Base-by-base conservation (phyloP, 2,329 filamentous ascomycete species). In the Cladophialophora psammophila region DNA sequence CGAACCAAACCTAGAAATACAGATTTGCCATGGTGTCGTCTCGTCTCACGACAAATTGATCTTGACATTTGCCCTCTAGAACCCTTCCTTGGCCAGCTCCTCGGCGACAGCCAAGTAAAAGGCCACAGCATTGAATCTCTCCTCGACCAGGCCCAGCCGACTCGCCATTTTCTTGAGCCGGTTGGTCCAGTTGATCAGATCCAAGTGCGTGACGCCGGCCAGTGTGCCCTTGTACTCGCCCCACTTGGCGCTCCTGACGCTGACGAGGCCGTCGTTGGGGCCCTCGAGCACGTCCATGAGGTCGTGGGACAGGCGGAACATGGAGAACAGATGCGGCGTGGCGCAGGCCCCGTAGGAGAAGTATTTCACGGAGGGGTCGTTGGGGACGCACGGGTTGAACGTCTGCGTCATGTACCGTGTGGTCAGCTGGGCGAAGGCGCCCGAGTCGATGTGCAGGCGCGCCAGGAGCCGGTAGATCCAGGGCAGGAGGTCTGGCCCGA, bases 1-100 rank as follows among this genome's bases (percentile, higher is more conserved):
- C 15, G 8, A 50, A 26, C 45, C 45, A 1, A 26, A n/a, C 9
- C 45, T 50, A 50, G 18, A 50, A 26, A 26, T 50, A 26, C 45
- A 50, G 18, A 26, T 26, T 12, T 7, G 8, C 2, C 35, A 18
- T 15, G 26, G 3, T 26, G 26, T 26, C 26, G 26, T 26, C 26
- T 26, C 26, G 26, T 26, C 26, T 26, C 26, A 26, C 3, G 26
- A 26, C 26, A 26, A 26, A 26, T 26, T 26, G 26, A 26, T 26
- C 2, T 26, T 3, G 3, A 26, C 26, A 26, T 26, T 26, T 7
- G 3, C 15, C 58, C 36, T 10, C 50, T 10, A 82, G 15, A 82
- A 72, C 1, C 86, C 88, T 74, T 92, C 89, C 72, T 88, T 90
- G 1, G 90, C 88, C 58, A 92, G 79, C 89, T 91, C 92, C 73